Base-by-base conservation (phyloP, 1,284 basidiomycete genomes). In the Fomitiporia mediterranea region DNA sequence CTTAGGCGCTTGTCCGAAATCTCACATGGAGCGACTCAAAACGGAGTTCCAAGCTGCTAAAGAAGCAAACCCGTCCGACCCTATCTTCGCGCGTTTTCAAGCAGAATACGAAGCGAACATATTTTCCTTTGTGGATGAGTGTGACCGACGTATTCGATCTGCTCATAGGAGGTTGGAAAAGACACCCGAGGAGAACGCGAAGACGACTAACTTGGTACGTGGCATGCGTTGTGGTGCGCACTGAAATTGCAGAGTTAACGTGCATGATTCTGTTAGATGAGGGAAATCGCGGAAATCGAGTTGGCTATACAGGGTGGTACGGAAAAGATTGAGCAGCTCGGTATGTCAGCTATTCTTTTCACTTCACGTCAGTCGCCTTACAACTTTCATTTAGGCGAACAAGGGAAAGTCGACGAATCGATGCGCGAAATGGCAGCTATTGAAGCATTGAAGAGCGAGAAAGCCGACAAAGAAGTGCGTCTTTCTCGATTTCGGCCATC, bases 251-350 rank as follows among this genome's bases (percentile, higher is more conserved):
- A n/a, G n/a, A n/a, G n/a, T n/a, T n/a, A n/a, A n/a, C n/a, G n/a
- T n/a, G 49, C 27, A 49, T 40, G 21, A 9, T n/a, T 9, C 7
- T 6, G 37, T 19, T 64, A 93, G 91, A 99, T 99, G 94, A 83
- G 94, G 64, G 97, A 99, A 81, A 98, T 99, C 72, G 94, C 92
- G 59, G 97, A 99, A 76, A 97, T 99, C 68, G 96, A 99, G 76
- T 76, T 98, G 62, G 95, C 97, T 56, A 98, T 98, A 67, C 94
- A 98, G 73, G 94, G 94, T 62, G 95, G 94, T 47, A 99, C 96
- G 55, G 91, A 95, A 70, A 98, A 98, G 78, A 98, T 99, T 65
- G 97, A 99, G 75, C 81, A 84, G 34, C 77, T 99, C 28, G 97
- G 93, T 86, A 65, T 66, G 80, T 72, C 21, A 55, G 63, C 55